phyloP scores from a whole-genome alignment of 495 filamentous ascomycete species.

The Rhypophila decipiens region DNA sequence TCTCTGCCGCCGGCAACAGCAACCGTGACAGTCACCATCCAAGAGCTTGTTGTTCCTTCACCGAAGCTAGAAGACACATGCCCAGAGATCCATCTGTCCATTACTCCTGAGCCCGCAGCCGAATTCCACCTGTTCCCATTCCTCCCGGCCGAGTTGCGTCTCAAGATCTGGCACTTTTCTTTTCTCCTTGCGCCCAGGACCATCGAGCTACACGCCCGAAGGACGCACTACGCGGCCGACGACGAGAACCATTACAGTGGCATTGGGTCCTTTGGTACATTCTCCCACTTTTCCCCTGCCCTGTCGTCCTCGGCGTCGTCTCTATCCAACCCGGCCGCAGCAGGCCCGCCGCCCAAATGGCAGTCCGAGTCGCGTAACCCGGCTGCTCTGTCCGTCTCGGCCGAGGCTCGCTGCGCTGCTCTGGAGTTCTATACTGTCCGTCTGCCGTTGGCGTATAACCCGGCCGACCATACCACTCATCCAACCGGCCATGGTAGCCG shows the following conservation, averaged over 20 bases:
- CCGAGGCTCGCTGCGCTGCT: conserved; percentile 26
- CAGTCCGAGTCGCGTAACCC: conserved; percentile 27
- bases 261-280: too few relatives aligned
- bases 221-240: conserved; percentile 21
- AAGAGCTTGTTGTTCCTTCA: neutral
- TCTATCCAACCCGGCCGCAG: too few relatives aligned
- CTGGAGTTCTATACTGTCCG: conserved; percentile 22
- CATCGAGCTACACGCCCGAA: conserved; percentile 26
- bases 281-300: too few relatives aligned
- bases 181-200: conserved; percentile 26
- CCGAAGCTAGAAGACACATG: neutral
- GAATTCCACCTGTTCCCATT: conserved; percentile 23
- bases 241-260: too few relatives aligned
- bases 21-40: too few relatives aligned
- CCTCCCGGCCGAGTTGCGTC: conserved; percentile 31
- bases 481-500: too few relatives aligned
- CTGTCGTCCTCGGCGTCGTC: too few relatives aligned
- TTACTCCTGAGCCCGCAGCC: too few relatives aligned
- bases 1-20: too few relatives aligned
- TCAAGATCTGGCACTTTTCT: conserved; percentile 28
- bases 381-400: conserved; percentile 21
- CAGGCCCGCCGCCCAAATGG: conserved; percentile 13
- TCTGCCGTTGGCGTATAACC: conserved; percentile 18
- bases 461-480: too few relatives aligned
- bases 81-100: too few relatives aligned